These are phyloP conservation scores for Euptelea pleiosperma DNA, from an alignment of 164 flowering plant genomes.

Conservation along the genomic window DNA sequence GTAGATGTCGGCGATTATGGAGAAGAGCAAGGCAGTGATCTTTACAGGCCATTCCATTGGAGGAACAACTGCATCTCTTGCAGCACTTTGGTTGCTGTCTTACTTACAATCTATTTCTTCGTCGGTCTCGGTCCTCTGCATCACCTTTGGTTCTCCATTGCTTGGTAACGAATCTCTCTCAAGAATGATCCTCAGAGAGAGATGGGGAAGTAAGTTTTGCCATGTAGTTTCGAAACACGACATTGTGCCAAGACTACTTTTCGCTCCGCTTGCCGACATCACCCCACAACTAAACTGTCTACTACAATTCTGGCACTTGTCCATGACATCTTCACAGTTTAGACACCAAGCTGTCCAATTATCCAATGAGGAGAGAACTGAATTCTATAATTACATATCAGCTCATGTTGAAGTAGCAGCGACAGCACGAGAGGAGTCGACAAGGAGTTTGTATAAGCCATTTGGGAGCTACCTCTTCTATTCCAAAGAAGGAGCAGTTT, in stretches of 20 bases:
- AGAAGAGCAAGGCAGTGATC: conserved; percentile 46
- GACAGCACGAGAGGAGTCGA: conserved; percentile 8
- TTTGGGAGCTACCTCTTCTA: conserved; percentile 67
- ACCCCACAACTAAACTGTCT: conserved; percentile 23
- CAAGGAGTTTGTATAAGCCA: conserved; percentile 36
- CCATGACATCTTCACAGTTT: conserved; percentile 21
- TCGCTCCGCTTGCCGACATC: conserved; percentile 29
- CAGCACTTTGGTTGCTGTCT: conserved; percentile 62
- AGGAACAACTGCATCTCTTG: conserved; percentile 61
- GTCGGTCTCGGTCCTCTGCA: conserved; percentile 41
- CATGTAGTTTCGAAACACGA: conserved; percentile 58
- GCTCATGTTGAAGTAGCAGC: conserved; percentile 14
- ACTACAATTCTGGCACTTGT: conserved; percentile 35
- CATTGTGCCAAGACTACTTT: conserved; percentile 59
- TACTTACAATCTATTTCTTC: conserved; percentile 28
- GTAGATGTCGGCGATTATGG: conserved; percentile 40
- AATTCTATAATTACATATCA: conserved; percentile 24
- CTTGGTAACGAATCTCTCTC: conserved; percentile 62
- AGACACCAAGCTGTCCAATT: conserved; percentile 14
- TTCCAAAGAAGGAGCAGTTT: conserved; percentile 54
- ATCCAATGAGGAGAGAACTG: conserved; percentile 21
- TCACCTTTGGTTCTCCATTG: conserved; percentile 79
- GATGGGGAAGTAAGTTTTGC: conserved; percentile 64
- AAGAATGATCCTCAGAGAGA: conserved; percentile 40
- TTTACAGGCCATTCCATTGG: conserved; percentile 79